Evolutionary conservation across 164 flowering plant species (phyloP).

Genomic region (Euptelea pleiosperma): DNA sequence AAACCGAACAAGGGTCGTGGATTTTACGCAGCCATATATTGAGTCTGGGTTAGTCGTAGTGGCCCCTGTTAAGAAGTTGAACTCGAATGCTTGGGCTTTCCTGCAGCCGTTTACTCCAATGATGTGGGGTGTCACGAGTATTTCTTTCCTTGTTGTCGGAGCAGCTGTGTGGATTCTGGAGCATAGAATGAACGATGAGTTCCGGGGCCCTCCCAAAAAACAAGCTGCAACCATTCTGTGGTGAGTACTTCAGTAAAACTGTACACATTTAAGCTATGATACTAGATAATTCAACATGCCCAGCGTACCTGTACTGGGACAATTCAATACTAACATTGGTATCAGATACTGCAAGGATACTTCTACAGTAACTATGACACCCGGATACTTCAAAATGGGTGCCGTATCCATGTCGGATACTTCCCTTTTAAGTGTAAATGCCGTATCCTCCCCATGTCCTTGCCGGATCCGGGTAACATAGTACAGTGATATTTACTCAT

Average conservation of each 20-base stretch:
- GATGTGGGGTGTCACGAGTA: slow-evolving; percentile 57
- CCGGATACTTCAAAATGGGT: too few species aligned
- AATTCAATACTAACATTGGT: too few species aligned
- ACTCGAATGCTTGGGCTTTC: slow-evolving; percentile 19
- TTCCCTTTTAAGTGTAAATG: too few species aligned
- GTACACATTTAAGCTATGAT: too few species aligned
- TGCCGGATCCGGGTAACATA: too few species aligned
- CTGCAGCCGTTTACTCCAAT: slow-evolving; percentile 11
- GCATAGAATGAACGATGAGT: slow-evolving; percentile 26
- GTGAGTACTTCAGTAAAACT: slow-evolving; percentile 4
- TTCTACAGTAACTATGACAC: too few species aligned
- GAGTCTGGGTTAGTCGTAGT: slow-evolving; percentile 18
- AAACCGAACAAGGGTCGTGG: slow-evolving; percentile 19
- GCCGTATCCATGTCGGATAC: too few species aligned
- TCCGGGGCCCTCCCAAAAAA: slow-evolving; percentile 26
- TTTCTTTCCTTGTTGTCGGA: slow-evolving; percentile 43
- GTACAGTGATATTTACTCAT: too few species aligned
- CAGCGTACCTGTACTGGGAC: too few species aligned
- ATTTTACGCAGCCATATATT: slow-evolving; percentile 19
- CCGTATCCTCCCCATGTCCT: too few species aligned
- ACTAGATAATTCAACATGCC: too few species aligned
- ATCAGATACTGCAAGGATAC: too few species aligned
- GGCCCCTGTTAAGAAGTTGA: slow-evolving; percentile 1
- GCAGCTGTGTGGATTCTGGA: slow-evolving; percentile 28
- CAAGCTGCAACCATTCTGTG: slow-evolving; percentile 23